Percentiles rank a stretch among this genome's conserved stretches.
phyloP scores from a whole-genome alignment of 192 early-diverging fungal species.

The Backusella psychrophila region DNA sequence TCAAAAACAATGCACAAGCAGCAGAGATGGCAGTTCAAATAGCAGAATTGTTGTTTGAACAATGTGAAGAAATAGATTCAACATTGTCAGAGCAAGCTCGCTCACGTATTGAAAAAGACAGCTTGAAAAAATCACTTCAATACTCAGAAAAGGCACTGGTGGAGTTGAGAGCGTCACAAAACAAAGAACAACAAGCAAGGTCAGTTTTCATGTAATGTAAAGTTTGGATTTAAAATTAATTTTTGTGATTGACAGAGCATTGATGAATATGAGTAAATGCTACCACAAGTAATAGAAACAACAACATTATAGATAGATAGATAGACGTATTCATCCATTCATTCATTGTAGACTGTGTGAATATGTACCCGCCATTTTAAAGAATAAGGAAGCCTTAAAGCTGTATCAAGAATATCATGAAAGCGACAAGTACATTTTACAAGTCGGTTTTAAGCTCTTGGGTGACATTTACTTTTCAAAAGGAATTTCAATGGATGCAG shows the following conservation, averaged over 20 bases:
- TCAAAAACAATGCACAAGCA: neutral
- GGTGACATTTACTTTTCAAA: conserved; percentile 20
- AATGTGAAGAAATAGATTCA: conserved; percentile 13
- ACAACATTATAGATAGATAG: no score
- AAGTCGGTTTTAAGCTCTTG: conserved; percentile 13
- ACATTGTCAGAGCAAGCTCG: neutral
- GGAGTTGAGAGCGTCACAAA: neutral
- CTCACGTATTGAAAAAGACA: neutral
- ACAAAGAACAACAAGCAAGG: conserved; percentile 13
- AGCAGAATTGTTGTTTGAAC: conserved; percentile 11
- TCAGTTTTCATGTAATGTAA: neutral
- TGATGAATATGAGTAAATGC: conserved; percentile 9
- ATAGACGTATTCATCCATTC: no score
- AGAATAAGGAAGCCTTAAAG: neutral
- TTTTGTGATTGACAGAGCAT: neutral
- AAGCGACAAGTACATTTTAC: neutral
- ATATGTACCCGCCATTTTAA: conserved; percentile 1
- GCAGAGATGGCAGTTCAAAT: conserved; percentile 5
- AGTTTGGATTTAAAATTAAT: no score
- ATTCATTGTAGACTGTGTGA: conserved; percentile 11
- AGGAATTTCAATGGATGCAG: neutral
- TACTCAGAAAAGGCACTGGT: conserved; percentile 8
- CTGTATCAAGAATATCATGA: neutral
- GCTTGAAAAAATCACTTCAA: neutral
- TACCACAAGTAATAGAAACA: conserved; percentile 4